A percentile compares a stretch with the other conserved stretches of the same genome.
phyloP scores from a whole-genome alignment of 768 basidiomycete genomes.

The Xanthoconium purpureum region DNA sequence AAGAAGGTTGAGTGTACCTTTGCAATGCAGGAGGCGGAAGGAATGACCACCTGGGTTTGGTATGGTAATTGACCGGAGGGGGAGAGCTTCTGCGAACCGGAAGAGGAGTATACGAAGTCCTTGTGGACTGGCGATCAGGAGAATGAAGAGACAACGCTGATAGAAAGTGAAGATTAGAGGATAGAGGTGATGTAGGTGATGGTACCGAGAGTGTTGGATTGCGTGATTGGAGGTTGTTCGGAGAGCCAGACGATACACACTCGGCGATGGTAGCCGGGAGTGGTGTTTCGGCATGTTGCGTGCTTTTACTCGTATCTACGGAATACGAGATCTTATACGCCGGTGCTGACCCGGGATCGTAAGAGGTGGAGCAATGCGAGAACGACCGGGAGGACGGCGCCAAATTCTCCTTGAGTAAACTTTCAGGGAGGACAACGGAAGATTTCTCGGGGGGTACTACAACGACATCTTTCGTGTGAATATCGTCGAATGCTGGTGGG shows the following conservation, averaged over 20 bases:
- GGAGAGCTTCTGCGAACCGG: background rate
- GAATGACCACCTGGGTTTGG: constrained; percentile 3
- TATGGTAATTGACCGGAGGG: constrained; percentile 4
- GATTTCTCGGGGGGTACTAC: background rate
- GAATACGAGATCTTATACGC: background rate
- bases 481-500: constrained; percentile 25
- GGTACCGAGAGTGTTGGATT: background rate
- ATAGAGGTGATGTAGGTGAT: background rate
- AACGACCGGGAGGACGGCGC: background rate
- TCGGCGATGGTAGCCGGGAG: background rate
- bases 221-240: background rate
- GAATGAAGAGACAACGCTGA: background rate
- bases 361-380: background rate
- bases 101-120: background rate
- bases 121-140: background rate
- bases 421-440: background rate
- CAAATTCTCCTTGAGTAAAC: background rate
- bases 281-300: background rate
- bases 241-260: background rate
- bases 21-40: background rate
- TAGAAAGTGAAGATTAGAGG: background rate
- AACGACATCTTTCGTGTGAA: background rate
- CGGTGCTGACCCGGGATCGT: background rate
- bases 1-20: constrained; percentile 7
- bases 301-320: background rate